Conservation (phyloP, 352 stramenopile species). For the Globisporangium cylindrosporum region DNA sequence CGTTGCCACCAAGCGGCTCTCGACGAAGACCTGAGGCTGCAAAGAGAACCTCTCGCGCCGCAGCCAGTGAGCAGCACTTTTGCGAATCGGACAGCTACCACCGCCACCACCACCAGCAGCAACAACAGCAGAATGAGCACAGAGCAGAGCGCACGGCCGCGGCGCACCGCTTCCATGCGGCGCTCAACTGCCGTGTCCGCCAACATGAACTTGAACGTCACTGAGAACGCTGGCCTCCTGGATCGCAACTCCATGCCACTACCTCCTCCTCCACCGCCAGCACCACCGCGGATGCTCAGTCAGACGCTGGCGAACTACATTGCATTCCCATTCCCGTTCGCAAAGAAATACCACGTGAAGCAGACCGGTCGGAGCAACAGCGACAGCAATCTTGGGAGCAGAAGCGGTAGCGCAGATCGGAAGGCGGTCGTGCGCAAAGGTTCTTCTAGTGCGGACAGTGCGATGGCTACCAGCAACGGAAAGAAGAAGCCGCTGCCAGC, state of each 20-base stretch:
- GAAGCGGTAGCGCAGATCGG: constrained; percentile 6
- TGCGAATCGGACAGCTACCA: neutral
- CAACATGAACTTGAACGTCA: constrained; percentile 25
- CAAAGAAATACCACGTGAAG: constrained; percentile 29
- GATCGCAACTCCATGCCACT: neutral
- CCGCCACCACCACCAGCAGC: neutral
- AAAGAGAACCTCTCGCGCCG: neutral
- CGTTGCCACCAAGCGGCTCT: constrained; percentile 56
- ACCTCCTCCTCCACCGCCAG: constrained; percentile 7
- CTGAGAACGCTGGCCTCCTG: neutral
- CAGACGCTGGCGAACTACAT: constrained; percentile 74
- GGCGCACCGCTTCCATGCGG: neutral
- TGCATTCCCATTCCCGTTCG: constrained; percentile 76
- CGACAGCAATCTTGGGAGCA: constrained; percentile 11
- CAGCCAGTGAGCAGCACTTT: neutral
- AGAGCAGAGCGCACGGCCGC: neutral
- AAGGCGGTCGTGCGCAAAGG: constrained; percentile 2
- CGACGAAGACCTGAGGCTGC: constrained; percentile 49
- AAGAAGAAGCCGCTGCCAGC: constrained; percentile 11
- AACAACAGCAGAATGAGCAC: constrained; percentile 10
- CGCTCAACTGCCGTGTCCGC: constrained; percentile 21
- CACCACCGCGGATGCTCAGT: constrained; percentile 28
- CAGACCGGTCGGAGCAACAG: constrained; percentile 16
- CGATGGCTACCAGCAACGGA: constrained; percentile 3
- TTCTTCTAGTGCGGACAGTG: neutral